Evolutionary conservation across 352 stramenopile genomes (phyloP).

Genomic region (Pythium oligandrum): DNA sequence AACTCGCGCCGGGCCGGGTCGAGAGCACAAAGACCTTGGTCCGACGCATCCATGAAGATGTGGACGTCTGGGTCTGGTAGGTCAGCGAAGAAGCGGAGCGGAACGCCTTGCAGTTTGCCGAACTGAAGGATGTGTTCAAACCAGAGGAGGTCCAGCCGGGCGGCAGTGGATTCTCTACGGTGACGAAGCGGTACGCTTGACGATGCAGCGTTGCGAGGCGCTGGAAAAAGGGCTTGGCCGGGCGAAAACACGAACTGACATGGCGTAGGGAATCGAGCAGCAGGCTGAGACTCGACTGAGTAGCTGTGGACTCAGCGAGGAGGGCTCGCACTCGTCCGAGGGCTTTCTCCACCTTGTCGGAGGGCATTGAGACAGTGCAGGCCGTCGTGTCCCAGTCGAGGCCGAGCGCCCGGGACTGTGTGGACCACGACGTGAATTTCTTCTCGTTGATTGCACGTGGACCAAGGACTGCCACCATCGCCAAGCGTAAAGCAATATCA

Average conservation of each 20-base stretch:
- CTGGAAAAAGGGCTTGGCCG: slow-evolving; percentile 9
- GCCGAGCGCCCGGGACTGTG: slow-evolving; percentile 2
- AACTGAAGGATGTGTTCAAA: slow-evolving; percentile 4
- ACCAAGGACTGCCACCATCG: slow-evolving; percentile 14
- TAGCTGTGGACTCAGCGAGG: neutral
- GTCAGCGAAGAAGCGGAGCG: no score
- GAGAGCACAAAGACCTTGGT: no score
- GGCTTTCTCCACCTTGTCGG: slow-evolving; percentile 13
- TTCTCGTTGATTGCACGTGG: slow-evolving; percentile 10
- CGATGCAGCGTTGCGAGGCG: slow-evolving; percentile 1
- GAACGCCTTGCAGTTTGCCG: neutral
- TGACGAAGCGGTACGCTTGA: no score
- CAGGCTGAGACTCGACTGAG: neutral
- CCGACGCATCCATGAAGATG: no score
- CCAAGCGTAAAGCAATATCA: slow-evolving; percentile 7
- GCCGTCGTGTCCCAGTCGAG: slow-evolving; percentile 8
- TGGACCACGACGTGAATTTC: slow-evolving; percentile 10
- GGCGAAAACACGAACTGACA: slow-evolving; percentile 3
- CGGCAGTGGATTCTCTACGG: neutral
- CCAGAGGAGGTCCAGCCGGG: slow-evolving; percentile 6
- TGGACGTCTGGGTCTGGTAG: no score
- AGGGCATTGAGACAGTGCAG: slow-evolving; percentile 9
- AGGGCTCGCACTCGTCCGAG: neutral
- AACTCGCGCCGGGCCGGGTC: no score
- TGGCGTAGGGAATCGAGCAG: neutral